These are phyloP conservation scores for Emydomyces testavorans DNA, from an alignment of 2,329 filamentous ascomycete genomes.

Conservation along the genomic window DNA sequence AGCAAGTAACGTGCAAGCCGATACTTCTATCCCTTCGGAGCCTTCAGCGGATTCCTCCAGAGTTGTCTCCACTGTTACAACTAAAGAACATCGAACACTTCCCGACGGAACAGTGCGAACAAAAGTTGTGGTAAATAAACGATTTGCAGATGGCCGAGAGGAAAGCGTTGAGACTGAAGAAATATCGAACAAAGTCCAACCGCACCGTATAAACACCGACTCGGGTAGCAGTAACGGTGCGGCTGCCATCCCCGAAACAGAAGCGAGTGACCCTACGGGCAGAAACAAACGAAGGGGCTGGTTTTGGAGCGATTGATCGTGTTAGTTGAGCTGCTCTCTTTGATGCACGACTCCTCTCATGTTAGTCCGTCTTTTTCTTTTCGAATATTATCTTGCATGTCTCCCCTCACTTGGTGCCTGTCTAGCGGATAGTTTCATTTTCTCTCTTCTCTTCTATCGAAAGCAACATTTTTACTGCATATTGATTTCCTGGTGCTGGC, in stretches of 20 bases:
- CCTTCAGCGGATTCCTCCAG: slow-evolving; percentile 1
- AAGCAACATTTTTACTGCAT: background rate
- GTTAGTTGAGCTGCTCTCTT: background rate
- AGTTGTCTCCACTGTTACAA: slow-evolving; percentile 47
- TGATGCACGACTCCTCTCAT: background rate
- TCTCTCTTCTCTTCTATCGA: background rate
- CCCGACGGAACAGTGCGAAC: slow-evolving; percentile 49
- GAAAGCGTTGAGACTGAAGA: slow-evolving; percentile 43
- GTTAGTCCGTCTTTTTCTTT: background rate
- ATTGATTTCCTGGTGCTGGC: background rate
- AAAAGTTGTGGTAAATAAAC: slow-evolving; percentile 46
- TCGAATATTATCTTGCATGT: background rate
- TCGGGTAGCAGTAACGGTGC: background rate
- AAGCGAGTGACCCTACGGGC: background rate
- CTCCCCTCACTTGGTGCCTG: background rate
- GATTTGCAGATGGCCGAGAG: slow-evolving; percentile 50
- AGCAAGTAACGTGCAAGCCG: background rate
- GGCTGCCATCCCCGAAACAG: background rate
- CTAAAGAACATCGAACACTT: slow-evolving; percentile 43
- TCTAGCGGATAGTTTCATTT: background rate
- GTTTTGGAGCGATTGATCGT: slow-evolving; percentile 30
- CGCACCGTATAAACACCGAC: background rate
- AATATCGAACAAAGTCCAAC: slow-evolving; percentile 5
- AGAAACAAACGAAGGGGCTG: slow-evolving; percentile 20
- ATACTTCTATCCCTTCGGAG: background rate